A percentile compares a stretch with the other conserved stretches of the same genome.
phyloP scores from a whole-genome alignment of 805 yeast species.

The Teunomyces aglyptinius region DNA sequence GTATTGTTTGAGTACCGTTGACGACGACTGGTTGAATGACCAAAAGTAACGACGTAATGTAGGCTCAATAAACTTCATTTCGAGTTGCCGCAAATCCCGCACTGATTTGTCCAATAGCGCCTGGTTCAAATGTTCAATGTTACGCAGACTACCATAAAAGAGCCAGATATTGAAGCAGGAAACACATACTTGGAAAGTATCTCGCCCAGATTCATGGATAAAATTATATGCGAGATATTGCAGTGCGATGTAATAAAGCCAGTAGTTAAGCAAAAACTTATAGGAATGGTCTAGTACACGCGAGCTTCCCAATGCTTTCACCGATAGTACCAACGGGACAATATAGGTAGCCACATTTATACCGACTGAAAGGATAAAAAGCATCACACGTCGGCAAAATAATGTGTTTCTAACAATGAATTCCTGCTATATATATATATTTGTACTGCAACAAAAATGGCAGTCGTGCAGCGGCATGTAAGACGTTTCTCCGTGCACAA shows the following conservation, averaged over 20 bases:
- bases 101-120: constrained; percentile 2
- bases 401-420: background rate
- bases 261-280: constrained; percentile 14
- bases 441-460: background rate
- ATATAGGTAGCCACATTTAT: constrained; percentile 7
- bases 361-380: background rate
- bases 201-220: background rate
- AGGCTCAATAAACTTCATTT: constrained; percentile 5
- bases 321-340: constrained; percentile 12
- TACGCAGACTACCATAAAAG: constrained; percentile 12
- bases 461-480: background rate
- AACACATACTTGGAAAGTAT: constrained; percentile 1
- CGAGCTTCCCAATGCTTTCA: constrained; percentile 9
- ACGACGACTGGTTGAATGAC: background rate
- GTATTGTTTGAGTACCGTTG: constrained; percentile 1
- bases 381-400: background rate
- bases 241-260: constrained; percentile 13
- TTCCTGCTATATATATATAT: background rate
- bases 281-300: constrained; percentile 6
- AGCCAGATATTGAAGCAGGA: constrained; percentile 9
- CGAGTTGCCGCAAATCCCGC: constrained; percentile 4
- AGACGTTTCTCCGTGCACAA: background rate
- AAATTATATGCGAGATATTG: background rate
- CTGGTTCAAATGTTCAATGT: constrained; percentile 8
- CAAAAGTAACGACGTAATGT: constrained; percentile 6